Evolutionary conservation across 495 filamentous ascomycete genomes (phyloP).

Genomic region (Polyplosphaeria fusca): DNA sequence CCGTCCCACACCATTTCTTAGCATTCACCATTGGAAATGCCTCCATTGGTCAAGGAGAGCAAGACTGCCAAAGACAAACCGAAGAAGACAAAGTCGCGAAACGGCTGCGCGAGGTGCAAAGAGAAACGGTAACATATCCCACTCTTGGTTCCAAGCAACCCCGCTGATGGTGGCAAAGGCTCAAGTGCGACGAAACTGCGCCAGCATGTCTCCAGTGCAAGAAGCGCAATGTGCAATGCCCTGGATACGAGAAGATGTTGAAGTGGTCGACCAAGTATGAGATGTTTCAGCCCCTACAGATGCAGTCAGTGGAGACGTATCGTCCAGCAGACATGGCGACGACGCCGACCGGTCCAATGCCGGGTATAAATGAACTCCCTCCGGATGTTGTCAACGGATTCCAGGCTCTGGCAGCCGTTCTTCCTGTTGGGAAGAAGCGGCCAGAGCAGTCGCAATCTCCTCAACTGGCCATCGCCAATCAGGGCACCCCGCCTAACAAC

Average conservation of each 20-base stretch:
- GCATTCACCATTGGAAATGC: slow-evolving; percentile 1
- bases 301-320: background rate
- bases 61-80: background rate
- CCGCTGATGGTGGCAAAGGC: slow-evolving; percentile 39
- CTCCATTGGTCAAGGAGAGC: slow-evolving; percentile 12
- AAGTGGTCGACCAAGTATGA: slow-evolving; percentile 57
- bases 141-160: background rate
- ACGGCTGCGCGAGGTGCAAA: slow-evolving; percentile 32
- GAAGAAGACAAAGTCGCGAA: slow-evolving; percentile 31
- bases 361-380: slow-evolving; percentile 4
- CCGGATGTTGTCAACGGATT: slow-evolving; percentile 27
- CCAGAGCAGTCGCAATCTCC: background rate
- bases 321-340: background rate
- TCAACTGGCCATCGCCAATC: background rate
- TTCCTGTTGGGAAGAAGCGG: slow-evolving; percentile 16
- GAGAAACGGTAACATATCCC: slow-evolving; percentile 22
- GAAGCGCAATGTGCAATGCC: slow-evolving; percentile 50
- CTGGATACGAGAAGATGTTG: slow-evolving; percentile 53
- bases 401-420: slow-evolving; percentile 26
- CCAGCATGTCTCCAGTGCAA: slow-evolving; percentile 53
- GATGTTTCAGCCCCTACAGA: slow-evolving; percentile 28
- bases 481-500: background rate
- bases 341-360: background rate
- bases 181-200: slow-evolving; percentile 57
- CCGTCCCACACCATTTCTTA: background rate